Conservation (phyloP, 1,139 yeast species). For the Pichia sp. region DNA sequence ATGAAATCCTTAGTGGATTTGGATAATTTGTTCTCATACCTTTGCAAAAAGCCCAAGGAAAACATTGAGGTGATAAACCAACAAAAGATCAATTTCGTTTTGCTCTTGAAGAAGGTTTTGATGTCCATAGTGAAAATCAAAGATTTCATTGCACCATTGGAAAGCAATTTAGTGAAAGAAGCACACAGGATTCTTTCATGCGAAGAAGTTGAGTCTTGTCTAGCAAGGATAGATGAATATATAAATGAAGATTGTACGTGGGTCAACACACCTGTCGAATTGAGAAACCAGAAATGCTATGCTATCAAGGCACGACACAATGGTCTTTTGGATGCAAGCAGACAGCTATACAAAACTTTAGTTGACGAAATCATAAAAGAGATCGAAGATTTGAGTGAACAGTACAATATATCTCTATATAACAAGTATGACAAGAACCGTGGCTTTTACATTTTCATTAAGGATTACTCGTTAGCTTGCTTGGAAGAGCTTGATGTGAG, state of each 20-base stretch:
- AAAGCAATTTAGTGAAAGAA: conserved; percentile 24
- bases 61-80: conserved; percentile 20
- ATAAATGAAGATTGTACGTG: conserved; percentile 37
- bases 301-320: conserved; percentile 38
- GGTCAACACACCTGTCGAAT: conserved; percentile 34
- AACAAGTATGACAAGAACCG: conserved; percentile 31
- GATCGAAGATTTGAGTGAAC: conserved; percentile 22
- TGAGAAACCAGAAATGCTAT: conserved; percentile 37
- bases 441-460: conserved; percentile 34
- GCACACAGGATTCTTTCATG: conserved; percentile 27
- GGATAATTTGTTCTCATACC: conserved; percentile 24
- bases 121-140: conserved; percentile 12
- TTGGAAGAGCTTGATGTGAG: conserved; percentile 1
- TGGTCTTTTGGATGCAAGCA: conserved; percentile 39
- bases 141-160: conserved; percentile 17
- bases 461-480: conserved; percentile 9
- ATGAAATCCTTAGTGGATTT: conserved; percentile 31
- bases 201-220: conserved; percentile 21
- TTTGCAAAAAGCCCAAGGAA: conserved; percentile 22
- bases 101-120: conserved; percentile 32
- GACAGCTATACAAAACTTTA: conserved; percentile 33
- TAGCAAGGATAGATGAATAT: conserved; percentile 26
- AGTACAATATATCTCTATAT: conserved; percentile 25
- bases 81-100: conserved; percentile 34
- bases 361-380: conserved; percentile 31